Conservation (phyloP, 768 basidiomycete genomes). For the Phaeotremella skinneri region DNA sequence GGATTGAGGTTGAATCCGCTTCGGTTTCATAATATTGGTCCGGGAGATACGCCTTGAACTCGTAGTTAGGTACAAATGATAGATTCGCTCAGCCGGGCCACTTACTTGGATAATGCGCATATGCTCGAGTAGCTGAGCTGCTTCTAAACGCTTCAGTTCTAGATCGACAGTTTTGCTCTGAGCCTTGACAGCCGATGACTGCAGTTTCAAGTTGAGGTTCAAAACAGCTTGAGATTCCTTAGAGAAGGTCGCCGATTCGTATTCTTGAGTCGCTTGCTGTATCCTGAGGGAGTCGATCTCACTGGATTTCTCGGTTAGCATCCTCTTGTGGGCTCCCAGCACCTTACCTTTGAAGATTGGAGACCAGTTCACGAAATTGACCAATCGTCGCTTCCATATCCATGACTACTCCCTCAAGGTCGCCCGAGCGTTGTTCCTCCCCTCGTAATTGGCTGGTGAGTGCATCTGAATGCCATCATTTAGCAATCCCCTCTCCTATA, state of each 20-base stretch:
- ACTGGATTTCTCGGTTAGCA: slow-evolving; percentile 53
- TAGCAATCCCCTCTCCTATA: neutral
- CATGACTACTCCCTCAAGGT: slow-evolving; percentile 72
- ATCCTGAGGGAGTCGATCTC: slow-evolving; percentile 80
- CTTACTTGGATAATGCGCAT: slow-evolving; percentile 76
- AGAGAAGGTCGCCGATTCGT: slow-evolving; percentile 75
- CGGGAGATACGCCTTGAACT: slow-evolving; percentile 76
- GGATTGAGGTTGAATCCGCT: slow-evolving; percentile 79
- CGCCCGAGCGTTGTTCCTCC: slow-evolving; percentile 62
- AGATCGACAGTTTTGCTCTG: slow-evolving; percentile 86
- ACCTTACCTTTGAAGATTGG: slow-evolving; percentile 70
- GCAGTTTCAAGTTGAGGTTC: slow-evolving; percentile 90
- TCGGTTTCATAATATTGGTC: slow-evolving; percentile 86
- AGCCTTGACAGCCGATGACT: slow-evolving; percentile 84
- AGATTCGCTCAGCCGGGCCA: neutral
- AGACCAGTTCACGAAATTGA: slow-evolving; percentile 90
- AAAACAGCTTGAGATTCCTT: slow-evolving; percentile 90
- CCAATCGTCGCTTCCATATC: slow-evolving; percentile 84
- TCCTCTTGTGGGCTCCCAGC: slow-evolving; percentile 6
- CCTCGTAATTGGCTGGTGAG: slow-evolving; percentile 61
- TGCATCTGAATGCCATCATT: slow-evolving; percentile 16
- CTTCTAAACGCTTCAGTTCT: slow-evolving; percentile 81
- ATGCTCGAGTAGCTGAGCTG: slow-evolving; percentile 74
- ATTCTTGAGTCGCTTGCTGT: slow-evolving; percentile 79
- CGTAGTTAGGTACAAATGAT: neutral